A percentile compares a stretch with the other conserved stretches of the same genome.
Evolutionary conservation across 345 rosid genomes (phyloP).

Genomic region (Eucalyptus polyanthemos): DNA sequence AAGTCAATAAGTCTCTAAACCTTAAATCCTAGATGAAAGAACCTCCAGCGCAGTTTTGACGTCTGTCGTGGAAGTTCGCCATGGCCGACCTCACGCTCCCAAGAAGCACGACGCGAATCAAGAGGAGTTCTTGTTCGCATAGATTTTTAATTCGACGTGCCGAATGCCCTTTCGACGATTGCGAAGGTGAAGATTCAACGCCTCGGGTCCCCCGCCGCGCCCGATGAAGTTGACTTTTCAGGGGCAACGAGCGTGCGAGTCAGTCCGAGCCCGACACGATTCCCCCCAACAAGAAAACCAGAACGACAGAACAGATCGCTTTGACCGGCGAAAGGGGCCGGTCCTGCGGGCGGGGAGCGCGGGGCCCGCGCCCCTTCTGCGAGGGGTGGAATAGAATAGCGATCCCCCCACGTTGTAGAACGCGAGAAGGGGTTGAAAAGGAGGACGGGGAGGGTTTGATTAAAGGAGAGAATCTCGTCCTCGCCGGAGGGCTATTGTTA

Average conservation of each 20-base stretch:
- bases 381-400: background rate
- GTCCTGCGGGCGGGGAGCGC: background rate
- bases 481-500: background rate
- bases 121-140: background rate
- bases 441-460: background rate
- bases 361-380: background rate
- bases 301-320: background rate
- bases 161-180: background rate
- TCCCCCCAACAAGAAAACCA: background rate
- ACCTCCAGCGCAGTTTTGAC: background rate
- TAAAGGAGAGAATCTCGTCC: background rate
- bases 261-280: background rate
- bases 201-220: background rate
- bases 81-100: background rate
- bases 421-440: background rate
- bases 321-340: background rate
- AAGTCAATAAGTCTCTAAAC: background rate
- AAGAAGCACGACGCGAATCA: background rate
- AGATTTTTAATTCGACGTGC: background rate
- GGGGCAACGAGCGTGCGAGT: background rate
- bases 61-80: background rate
- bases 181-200: background rate
- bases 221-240: background rate
- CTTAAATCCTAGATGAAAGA: background rate
- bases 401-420: background rate